Percentiles rank a stretch among this genome's conserved stretches.
phyloP scores from a whole-genome alignment of 2,329 filamentous ascomycete species.

The Cladophialophora exuberans region DNA sequence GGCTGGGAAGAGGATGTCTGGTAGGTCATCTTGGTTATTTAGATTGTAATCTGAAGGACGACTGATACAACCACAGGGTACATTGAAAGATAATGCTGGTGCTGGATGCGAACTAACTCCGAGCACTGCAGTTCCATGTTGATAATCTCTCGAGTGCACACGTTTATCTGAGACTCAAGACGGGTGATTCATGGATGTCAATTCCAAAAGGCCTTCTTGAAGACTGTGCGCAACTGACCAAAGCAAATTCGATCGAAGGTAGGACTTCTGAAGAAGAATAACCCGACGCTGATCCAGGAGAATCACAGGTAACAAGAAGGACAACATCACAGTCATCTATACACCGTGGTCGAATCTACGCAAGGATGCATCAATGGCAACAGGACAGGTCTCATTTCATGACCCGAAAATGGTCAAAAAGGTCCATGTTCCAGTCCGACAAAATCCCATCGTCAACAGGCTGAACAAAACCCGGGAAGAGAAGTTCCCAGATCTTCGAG shows the following conservation, averaged over 20 bases:
- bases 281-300: conserved; percentile 18
- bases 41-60: not conserved
- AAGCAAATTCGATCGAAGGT: conserved; percentile 98
- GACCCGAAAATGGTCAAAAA: conserved; percentile 81
- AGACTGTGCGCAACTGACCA: conserved; percentile 96
- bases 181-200: conserved; percentile 80
- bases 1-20: conserved; percentile 96
- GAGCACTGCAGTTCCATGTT: conserved; percentile 82
- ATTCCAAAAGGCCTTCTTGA: conserved; percentile 74
- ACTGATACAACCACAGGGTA: conserved; percentile 24
- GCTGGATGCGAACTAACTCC: conserved; percentile 1
- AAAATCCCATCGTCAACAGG: conserved; percentile 93
- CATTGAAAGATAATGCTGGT: not conserved
- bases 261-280: conserved; percentile 30
- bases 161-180: conserved; percentile 84
- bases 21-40: conserved; percentile 49
- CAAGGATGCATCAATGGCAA: conserved; percentile 94
- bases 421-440: conserved; percentile 75
- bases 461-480: conserved; percentile 96
- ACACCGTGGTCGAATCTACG: conserved; percentile 96
- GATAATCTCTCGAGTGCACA: conserved; percentile 97
- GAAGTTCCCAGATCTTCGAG: conserved; percentile 78
- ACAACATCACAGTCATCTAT: conserved; percentile 95
- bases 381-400: conserved; percentile 93
- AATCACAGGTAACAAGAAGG: conserved; percentile 89